Evolutionary conservation across 306 rosid species (phyloP).

Genomic region (Datisca glomerata): DNA sequence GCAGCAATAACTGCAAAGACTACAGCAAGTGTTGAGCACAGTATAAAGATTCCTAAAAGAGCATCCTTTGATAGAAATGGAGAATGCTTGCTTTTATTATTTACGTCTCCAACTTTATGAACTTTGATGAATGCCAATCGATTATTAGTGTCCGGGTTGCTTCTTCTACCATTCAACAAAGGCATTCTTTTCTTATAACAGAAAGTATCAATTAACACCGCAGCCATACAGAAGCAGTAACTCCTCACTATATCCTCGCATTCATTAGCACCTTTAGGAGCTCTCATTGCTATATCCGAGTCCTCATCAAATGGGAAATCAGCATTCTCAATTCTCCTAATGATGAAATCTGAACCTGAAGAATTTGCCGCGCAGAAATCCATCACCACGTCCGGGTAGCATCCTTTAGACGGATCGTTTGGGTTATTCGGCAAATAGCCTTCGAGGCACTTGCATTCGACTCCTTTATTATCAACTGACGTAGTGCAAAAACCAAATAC

Average conservation of each 20-base stretch:
- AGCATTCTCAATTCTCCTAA: slow-evolving; percentile 4
- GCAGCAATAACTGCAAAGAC: background rate
- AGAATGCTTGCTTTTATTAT: background rate
- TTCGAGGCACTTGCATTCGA: slow-evolving; percentile 21
- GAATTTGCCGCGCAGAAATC: too few relatives aligned
- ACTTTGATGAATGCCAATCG: slow-evolving; percentile 1
- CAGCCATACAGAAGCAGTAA: slow-evolving; percentile 28
- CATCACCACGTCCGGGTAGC: slow-evolving; percentile 13
- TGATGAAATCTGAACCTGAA: slow-evolving; percentile 2
- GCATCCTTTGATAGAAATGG: background rate
- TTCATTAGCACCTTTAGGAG: background rate
- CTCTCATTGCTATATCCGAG: slow-evolving; percentile 6
- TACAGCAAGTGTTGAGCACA: slow-evolving; percentile 1
- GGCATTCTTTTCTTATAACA: slow-evolving; percentile 29
- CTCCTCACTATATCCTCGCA: slow-evolving; percentile 20
- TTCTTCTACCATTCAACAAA: slow-evolving; percentile 5
- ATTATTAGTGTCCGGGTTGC: background rate
- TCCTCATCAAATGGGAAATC: slow-evolving; percentile 5
- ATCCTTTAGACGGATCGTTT: slow-evolving; percentile 25
- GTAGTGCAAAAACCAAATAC: slow-evolving; percentile 27
- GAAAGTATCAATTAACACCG: background rate
- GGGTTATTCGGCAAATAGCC: slow-evolving; percentile 23
- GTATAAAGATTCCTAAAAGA: slow-evolving; percentile 3
- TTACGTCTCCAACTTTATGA: background rate
- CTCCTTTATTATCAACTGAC: slow-evolving; percentile 6